A percentile compares a stretch with the other conserved stretches of the same genome.
Evolutionary conservation across 306 rosid genomes (phyloP).

Genomic region (Cucurbita ficifolia): DNA sequence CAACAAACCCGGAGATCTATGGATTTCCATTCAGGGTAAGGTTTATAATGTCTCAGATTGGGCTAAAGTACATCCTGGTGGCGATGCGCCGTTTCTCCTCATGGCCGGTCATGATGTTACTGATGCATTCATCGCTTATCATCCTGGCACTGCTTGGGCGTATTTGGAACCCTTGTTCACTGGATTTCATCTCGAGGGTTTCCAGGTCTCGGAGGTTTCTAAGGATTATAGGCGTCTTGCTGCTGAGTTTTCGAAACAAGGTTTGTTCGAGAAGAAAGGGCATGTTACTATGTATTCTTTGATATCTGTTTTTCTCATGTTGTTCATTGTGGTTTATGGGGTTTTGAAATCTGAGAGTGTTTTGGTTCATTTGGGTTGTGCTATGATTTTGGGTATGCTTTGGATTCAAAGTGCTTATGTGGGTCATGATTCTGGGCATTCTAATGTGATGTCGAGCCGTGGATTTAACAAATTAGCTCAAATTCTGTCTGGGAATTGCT

Average conservation of each 20-base stretch:
- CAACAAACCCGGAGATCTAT: constrained; percentile 18
- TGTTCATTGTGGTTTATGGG: constrained; percentile 11
- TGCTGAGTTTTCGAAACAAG: constrained; percentile 11
- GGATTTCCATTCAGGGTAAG: constrained; percentile 30
- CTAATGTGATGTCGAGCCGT: constrained; percentile 13
- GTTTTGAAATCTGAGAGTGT: constrained; percentile 22
- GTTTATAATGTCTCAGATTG: constrained; percentile 23
- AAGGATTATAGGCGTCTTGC: constrained; percentile 16
- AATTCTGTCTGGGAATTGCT: constrained; percentile 19
- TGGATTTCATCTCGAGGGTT: constrained; percentile 16
- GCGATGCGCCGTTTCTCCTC: constrained; percentile 7
- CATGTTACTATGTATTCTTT: constrained; percentile 12
- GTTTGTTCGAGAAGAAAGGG: constrained; percentile 32
- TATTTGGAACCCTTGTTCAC: constrained; percentile 14
- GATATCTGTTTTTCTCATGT: background rate
- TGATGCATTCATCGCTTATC: constrained; percentile 25
- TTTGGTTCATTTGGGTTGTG: constrained; percentile 18
- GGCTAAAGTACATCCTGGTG: constrained; percentile 25
- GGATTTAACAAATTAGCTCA: constrained; percentile 15
- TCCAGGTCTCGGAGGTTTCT: constrained; percentile 17
- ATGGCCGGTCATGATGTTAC: constrained; percentile 22
- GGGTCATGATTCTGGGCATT: constrained; percentile 31
- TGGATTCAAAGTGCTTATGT: constrained; percentile 23
- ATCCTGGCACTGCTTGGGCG: constrained; percentile 23
- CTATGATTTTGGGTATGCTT: constrained; percentile 15